Evolutionary conservation across 2,329 filamentous ascomycete species (phyloP).

Genomic region (Metarhizium humberi): DNA sequence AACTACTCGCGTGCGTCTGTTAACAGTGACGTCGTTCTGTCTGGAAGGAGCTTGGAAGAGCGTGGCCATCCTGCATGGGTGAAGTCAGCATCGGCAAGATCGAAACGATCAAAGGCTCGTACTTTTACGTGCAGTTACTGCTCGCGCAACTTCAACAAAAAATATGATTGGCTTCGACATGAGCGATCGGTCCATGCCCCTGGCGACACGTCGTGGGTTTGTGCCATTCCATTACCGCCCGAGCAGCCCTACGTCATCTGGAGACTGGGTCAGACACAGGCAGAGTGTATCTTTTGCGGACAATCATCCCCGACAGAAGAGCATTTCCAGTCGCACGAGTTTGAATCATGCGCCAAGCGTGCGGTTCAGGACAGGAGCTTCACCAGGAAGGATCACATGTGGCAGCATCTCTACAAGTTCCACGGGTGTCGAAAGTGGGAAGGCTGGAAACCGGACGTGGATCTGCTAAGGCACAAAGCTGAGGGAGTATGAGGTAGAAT

Average conservation of each 20-base stretch:
- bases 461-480: conserved; percentile 21
- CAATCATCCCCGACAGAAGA: conserved; percentile 20
- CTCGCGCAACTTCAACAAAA: conserved; percentile 27
- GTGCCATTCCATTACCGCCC: conserved; percentile 27
- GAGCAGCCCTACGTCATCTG: conserved; percentile 36
- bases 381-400: conserved; percentile 31
- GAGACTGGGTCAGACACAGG: conserved; percentile 34
- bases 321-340: conserved; percentile 30
- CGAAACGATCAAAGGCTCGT: conserved; percentile 9
- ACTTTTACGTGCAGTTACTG: conserved; percentile 30
- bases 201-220: conserved; percentile 36
- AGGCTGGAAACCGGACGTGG: conserved; percentile 36
- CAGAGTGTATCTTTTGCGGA: conserved; percentile 31
- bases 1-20: conserved; percentile 9
- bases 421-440: conserved; percentile 35
- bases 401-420: conserved; percentile 32
- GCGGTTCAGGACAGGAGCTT: conserved; percentile 31
- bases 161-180: conserved; percentile 35
- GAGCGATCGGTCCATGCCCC: conserved; percentile 41
- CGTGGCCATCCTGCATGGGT: conserved; percentile 5
- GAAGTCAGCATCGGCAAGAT: conserved; percentile 6
- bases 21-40: conserved; percentile 5
- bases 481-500: background rate
- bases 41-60: conserved; percentile 3
- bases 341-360: conserved; percentile 40